A percentile compares a stretch with the other conserved stretches of the same genome.
phyloP scores from a whole-genome alignment of 2,329 filamentous ascomycete genomes.

The Phyllosticta capitalensis region DNA sequence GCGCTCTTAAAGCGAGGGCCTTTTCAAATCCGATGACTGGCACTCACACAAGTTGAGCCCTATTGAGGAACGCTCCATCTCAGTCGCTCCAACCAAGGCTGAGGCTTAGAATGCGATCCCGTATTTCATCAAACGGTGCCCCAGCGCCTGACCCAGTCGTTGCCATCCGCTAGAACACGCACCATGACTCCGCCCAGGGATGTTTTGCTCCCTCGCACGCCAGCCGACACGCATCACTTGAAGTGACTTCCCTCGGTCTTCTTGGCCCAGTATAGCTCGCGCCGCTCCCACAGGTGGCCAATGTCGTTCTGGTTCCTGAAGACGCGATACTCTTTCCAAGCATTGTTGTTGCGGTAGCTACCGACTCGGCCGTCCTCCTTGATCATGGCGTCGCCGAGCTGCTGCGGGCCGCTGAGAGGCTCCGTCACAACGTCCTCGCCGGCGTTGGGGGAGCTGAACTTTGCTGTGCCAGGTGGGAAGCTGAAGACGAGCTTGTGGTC shows the following conservation, averaged over 20 bases:
- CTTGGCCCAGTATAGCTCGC: conserved; percentile 11
- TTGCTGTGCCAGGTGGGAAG: not conserved
- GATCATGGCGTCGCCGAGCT: conserved; percentile 10
- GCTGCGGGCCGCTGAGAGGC: not conserved
- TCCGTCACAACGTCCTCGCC: conserved; percentile 1
- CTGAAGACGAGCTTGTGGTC: conserved; percentile 1
- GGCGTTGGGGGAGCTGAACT: not conserved
- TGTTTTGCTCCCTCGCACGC: too few relatives aligned
- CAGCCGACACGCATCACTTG: too few relatives aligned
- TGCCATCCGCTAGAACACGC: not conserved
- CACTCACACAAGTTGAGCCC: not conserved
- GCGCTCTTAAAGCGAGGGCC: not conserved
- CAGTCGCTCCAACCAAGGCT: too few relatives aligned
- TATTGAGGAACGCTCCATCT: too few relatives aligned
- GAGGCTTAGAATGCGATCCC: too few relatives aligned
- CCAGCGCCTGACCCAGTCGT: not conserved
- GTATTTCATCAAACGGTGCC: not conserved
- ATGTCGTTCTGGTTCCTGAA: conserved; percentile 13
- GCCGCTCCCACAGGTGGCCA: conserved; percentile 12
- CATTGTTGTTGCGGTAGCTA: conserved; percentile 7
- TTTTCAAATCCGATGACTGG: not conserved
- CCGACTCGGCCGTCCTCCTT: conserved; percentile 8
- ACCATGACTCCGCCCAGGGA: not conserved
- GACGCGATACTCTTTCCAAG: conserved; percentile 13
- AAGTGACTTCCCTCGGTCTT: not conserved